phyloP scores from a whole-genome alignment of 2,329 filamentous ascomycete genomes.

The Verticillium tricorpus region DNA sequence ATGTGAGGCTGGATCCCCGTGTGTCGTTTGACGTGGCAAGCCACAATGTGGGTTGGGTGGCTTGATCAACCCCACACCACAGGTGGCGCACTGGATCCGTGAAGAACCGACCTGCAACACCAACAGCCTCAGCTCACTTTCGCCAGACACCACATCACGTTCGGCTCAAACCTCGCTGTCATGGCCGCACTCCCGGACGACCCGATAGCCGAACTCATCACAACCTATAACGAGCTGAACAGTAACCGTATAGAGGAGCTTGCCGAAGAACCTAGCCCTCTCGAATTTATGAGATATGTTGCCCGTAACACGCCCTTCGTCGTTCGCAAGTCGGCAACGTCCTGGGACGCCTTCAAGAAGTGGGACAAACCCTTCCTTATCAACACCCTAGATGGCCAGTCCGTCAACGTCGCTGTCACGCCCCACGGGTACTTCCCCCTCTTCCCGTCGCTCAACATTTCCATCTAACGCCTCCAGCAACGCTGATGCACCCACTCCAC shows the following conservation, averaged over 20 bases:
- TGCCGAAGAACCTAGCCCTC: conserved; percentile 59
- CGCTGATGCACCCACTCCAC: conserved; percentile 48
- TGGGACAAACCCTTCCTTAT: conserved; percentile 63
- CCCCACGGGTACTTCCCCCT: conserved; percentile 52
- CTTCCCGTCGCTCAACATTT: not conserved
- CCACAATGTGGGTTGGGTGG: not conserved
- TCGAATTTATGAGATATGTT: conserved; percentile 78
- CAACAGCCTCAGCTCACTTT: not conserved
- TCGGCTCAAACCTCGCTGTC: not conserved
- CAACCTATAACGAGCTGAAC: conserved; percentile 72
- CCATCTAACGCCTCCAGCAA: conserved; percentile 24
- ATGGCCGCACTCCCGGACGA: conserved; percentile 19
- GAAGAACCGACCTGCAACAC: not conserved
- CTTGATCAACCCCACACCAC: not conserved
- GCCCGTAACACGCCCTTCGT: conserved; percentile 72
- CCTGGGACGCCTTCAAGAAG: conserved; percentile 57
- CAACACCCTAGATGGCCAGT: conserved; percentile 45
- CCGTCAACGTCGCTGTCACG: conserved; percentile 75
- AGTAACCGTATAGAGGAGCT: conserved; percentile 55
- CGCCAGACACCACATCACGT: not conserved
- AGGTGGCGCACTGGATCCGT: not conserved
- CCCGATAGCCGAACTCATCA: conserved; percentile 52
- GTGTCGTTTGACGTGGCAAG: too few species aligned
- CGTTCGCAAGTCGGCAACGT: conserved; percentile 54
- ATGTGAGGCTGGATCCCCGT: too few species aligned